phyloP scores from a whole-genome alignment of 768 basidiomycete species.

The Mycena galericulata region DNA sequence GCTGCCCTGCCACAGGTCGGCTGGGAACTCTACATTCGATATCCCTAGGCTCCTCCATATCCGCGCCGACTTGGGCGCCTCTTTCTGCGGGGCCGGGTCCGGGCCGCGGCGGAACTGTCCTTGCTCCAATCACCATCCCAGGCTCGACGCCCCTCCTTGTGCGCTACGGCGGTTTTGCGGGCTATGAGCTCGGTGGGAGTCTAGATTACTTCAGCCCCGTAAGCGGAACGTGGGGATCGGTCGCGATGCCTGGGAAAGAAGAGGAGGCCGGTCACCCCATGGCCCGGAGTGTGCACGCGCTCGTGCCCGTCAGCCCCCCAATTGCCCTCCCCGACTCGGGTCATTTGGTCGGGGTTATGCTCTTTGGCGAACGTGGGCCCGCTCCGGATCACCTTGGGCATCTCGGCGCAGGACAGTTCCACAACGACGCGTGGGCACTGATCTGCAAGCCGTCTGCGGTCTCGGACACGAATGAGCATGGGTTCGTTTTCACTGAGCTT shows the following conservation, averaged over 20 bases:
- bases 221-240: constrained; percentile 8
- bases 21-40: constrained; percentile 5
- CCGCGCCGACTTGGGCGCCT: constrained; percentile 4
- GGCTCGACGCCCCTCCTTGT: constrained; percentile 1
- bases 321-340: background rate
- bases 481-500: too few relatives aligned
- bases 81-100: too few relatives aligned
- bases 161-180: constrained; percentile 22
- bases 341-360: constrained; percentile 7
- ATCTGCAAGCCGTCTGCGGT: too few relatives aligned
- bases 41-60: background rate
- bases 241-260: too few relatives aligned
- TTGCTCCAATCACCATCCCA: background rate
- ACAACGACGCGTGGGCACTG: too few relatives aligned
- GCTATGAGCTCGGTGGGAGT: constrained; percentile 17
- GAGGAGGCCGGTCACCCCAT: constrained; percentile 2
- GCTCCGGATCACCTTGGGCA: too few relatives aligned
- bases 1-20: too few relatives aligned
- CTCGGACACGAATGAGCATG: too few relatives aligned
- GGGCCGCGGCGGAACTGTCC: constrained; percentile 19
- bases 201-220: constrained; percentile 16
- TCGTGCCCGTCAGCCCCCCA: constrained; percentile 4
- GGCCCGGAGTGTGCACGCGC: constrained; percentile 14
- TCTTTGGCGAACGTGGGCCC: too few relatives aligned
- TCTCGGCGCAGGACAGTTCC: too few relatives aligned